A percentile compares a stretch with the other conserved stretches of the same genome.
Evolutionary conservation across 2,329 filamentous ascomycete genomes (phyloP).

Genomic region (Stachybotrys chartarum): DNA sequence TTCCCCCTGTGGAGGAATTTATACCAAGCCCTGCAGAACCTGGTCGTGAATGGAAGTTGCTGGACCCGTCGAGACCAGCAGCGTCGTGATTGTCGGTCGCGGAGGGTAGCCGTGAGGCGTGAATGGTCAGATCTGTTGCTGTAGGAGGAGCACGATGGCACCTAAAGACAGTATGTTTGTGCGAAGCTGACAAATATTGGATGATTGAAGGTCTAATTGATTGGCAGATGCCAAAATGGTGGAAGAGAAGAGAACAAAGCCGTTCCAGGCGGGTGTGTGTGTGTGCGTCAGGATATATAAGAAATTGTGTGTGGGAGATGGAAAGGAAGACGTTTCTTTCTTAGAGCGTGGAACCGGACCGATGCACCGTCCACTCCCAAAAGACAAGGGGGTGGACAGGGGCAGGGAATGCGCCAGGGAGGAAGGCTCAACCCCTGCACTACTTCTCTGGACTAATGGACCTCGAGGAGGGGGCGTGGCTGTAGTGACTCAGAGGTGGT

Average conservation of each 20-base stretch:
- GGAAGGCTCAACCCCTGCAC: not conserved
- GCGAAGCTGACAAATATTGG: slow-evolving; percentile 2
- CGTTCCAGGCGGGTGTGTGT: slow-evolving; percentile 12
- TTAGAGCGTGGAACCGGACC: not conserved
- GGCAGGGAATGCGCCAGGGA: not conserved
- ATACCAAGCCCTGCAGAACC: slow-evolving; percentile 21
- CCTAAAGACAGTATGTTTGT: not conserved
- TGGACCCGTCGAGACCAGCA: slow-evolving; percentile 21
- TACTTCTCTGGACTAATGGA: not conserved
- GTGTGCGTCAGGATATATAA: slow-evolving; percentile 26
- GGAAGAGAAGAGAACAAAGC: slow-evolving; percentile 18
- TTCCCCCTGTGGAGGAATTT: slow-evolving; percentile 25
- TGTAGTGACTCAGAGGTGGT: not conserved
- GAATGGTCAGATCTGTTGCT: not conserved
- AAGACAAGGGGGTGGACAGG: not conserved
- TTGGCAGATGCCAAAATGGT: slow-evolving; percentile 31
- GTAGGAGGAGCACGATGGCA: slow-evolving; percentile 12
- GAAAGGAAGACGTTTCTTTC: not conserved
- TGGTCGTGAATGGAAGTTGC: slow-evolving; percentile 18
- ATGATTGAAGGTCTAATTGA: slow-evolving; percentile 12
- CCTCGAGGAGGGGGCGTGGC: not conserved
- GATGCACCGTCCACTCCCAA: not conserved
- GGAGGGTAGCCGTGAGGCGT: not conserved
- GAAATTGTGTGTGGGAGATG: slow-evolving; percentile 15
- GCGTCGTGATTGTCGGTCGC: not conserved